Base-by-base conservation (phyloP, 2,329 filamentous ascomycete genomes). In the Dothideomycetes sp. region DNA sequence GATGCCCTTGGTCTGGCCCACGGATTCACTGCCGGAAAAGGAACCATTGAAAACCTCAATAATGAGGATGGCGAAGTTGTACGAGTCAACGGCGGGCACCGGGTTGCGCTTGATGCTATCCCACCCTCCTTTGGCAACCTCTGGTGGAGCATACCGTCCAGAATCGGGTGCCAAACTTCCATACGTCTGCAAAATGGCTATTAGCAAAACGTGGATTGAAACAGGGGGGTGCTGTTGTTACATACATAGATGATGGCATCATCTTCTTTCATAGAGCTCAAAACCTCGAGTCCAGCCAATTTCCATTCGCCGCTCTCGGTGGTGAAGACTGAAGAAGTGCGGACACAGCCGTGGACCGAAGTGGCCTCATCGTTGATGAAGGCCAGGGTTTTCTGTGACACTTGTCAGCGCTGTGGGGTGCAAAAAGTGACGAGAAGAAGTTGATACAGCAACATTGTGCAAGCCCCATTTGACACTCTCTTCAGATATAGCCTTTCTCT, bases 241-340 rank as follows among this genome's bases (percentile, higher is more conserved):
- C 19, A 58, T 47, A 85, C 81, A 57, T 93, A 95, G 55, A 98
- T 88, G 33, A 94, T 71, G 8, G 88, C 86, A 52, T 96, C 86
- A 47, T 96, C 88, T 43, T 96, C 91, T 55, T 95, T 96, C 65
- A 96, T 80, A 25, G 83, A 95, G 64, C 88, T 96, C 45, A 96
- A 63, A 4, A 94, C 75, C 51, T 98, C 91, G 51, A 98, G 94
- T 1, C 91, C 91, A 15, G 83, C 88, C 2, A 98, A 68, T 57
- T 93, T 96, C 91, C 91, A 98, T 64, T 98, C 91, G 44, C 91
- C 91, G 56, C 91, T 95, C 58, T 96, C 89, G 46, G 86, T 87
- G 4, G 85, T 91, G 62, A 88, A 98, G 49, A 98, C 73, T 0
- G 89, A 94, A 1, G 84, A 83, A 15, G 84, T 82, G 47, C 84